Base-by-base conservation (phyloP, 345 rosid genomes). In the Carallia brachiata region DNA sequence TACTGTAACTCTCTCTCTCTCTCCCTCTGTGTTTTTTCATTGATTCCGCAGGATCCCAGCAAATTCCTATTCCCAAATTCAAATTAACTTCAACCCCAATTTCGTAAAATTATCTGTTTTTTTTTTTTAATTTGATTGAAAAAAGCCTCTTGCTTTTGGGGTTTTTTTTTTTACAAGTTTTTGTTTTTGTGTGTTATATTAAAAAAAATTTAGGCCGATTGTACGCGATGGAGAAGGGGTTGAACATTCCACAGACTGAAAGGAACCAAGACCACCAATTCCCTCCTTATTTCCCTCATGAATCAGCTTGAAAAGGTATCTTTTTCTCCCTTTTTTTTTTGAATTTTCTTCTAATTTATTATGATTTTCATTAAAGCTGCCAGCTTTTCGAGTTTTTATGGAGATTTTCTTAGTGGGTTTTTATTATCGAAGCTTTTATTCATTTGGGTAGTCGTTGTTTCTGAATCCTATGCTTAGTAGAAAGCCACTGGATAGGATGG, bases 171-270 rank as follows among this genome's bases (percentile, higher is more conserved):
- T 50, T 60, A 57, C 56, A 6, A 7, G 15, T 34, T 19, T 48
- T 32, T 23, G 23, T 80, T 70, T 37, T 7, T 44, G 17, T 44
- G 12, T 10, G 10, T 44, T 0, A 44, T 2, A 40, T 34, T 8
- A 40, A 40, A 7, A 39, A 39, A 39, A 7, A 44, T 77, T 69
- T 77, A 95, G 99, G 99, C 81, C 92, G 98, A 63, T 78, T 95
- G 30, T 95, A 86, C 61, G 99, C 99, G 73, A 95, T 95, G 99
- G 99, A 95, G 81, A 81, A 80, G 69, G 99, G 99, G 8, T 76
- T 95, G 83, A 85, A 52, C 83, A 90, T 95, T 78, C 96, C 99
- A 6, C 86, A 79, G 62, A 70, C 74, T 68, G 93, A 90, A 67
- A 88, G 98, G 98, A 19, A 95, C 99, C n/a, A 92, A 88, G 82